Percentiles rank a stretch among this genome's conserved stretches.
These are phyloP conservation scores for Mrakiaceae sp. DNA, from an alignment of 1,284 basidiomycete species.

Conservation along the genomic window DNA sequence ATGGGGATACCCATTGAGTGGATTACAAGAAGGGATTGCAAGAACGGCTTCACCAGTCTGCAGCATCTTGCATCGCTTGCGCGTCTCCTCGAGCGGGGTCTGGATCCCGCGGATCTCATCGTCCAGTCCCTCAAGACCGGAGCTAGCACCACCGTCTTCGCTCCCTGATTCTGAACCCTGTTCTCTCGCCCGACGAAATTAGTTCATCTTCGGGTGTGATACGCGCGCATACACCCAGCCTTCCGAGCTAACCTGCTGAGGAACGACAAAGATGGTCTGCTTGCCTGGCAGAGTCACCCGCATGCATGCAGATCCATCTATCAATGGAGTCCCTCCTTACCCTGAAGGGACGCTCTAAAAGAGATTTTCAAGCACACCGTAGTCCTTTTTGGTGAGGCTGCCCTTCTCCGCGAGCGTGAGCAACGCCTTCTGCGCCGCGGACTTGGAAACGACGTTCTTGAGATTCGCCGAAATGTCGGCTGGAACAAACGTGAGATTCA, in stretches of 20 bases:
- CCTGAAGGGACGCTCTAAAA: neutral
- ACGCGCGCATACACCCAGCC: neutral
- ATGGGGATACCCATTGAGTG: neutral
- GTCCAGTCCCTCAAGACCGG: conserved; percentile 37
- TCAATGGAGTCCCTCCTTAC: neutral
- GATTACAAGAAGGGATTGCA: conserved; percentile 9
- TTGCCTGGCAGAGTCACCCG: conserved; percentile 1
- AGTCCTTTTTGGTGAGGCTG: conserved; percentile 59
- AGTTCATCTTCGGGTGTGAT: neutral
- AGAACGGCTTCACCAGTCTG: conserved; percentile 38
- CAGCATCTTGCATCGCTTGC: conserved; percentile 42
- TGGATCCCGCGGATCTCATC: conserved; percentile 45
- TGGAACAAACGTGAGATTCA: conserved; percentile 23
- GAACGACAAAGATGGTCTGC: conserved; percentile 14
- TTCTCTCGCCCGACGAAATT: neutral
- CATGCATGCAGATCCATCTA: neutral
- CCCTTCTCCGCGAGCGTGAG: conserved; percentile 60
- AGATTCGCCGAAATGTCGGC: conserved; percentile 71
- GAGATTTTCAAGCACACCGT: conserved; percentile 41
- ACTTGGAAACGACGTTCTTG: conserved; percentile 62
- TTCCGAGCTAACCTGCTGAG: neutral
- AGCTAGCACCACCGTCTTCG: neutral
- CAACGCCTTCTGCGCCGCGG: conserved; percentile 63
- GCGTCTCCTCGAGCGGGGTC: conserved; percentile 46
- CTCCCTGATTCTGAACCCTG: neutral